Conservation (phyloP, 163 green algal species). For the Scenedesmus sp. region DNA sequence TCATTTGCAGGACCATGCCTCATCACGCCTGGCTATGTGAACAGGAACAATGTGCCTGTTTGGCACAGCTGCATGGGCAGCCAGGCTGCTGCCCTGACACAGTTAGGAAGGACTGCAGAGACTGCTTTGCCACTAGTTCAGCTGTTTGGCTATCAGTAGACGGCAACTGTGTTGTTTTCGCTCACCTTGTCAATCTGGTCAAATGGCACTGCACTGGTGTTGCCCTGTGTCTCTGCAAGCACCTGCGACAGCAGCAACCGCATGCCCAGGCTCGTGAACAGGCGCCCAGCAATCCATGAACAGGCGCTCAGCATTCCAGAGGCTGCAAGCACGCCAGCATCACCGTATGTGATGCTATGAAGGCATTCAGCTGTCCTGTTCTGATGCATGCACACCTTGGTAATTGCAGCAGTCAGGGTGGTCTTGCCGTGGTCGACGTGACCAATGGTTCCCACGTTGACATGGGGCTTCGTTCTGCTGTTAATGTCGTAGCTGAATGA, state of each 20-base stretch:
- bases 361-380: background rate
- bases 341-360: background rate
- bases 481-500: constrained; percentile 73
- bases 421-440: constrained; percentile 99
- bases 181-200: constrained; percentile 98
- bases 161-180: background rate
- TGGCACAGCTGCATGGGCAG: background rate
- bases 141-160: background rate
- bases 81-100: background rate
- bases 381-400: constrained; percentile 76
- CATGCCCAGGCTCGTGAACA: background rate
- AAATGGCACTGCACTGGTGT: constrained; percentile 90
- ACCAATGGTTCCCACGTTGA: constrained; percentile 99
- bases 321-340: background rate
- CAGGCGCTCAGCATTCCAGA: background rate
- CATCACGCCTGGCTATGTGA: background rate
- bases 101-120: background rate
- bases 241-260: constrained; percentile 74
- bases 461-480: constrained; percentile 93
- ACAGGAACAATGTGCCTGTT: background rate
- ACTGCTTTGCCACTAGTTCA: background rate
- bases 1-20: background rate
- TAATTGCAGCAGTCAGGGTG: constrained; percentile 98
- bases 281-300: too few relatives aligned
- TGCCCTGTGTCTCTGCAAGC: constrained; percentile 91